A percentile compares a stretch with the other conserved stretches of the same genome.
phyloP scores from a whole-genome alignment of 148 eudicot genomes.

The Selenicereus undatus region DNA sequence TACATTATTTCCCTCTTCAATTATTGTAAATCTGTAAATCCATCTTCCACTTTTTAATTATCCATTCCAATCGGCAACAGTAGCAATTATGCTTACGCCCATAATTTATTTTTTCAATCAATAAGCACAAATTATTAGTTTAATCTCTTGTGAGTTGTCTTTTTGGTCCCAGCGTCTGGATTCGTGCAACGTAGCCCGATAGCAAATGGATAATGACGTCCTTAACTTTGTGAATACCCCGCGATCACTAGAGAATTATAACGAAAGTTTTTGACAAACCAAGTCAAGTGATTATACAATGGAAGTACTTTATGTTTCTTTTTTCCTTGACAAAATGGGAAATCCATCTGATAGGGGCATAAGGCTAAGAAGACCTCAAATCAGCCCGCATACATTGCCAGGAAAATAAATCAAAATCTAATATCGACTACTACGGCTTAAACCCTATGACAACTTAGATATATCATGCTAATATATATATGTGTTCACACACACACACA shows the following conservation, averaged over 20 bases:
- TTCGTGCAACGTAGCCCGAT: background rate
- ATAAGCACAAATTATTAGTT: background rate
- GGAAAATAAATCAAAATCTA: too few species aligned
- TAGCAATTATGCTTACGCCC: background rate
- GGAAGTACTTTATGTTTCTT: too few species aligned
- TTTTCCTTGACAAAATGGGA: too few species aligned
- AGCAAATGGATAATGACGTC: conserved; percentile 26
- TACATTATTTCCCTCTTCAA: conserved; percentile 14
- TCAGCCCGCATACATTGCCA: too few species aligned
- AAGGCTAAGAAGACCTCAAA: too few species aligned
- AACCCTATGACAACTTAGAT: too few species aligned
- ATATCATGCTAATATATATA: too few species aligned
- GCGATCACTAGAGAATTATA: background rate
- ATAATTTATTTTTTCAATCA: background rate
- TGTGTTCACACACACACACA: too few species aligned
- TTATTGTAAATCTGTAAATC: conserved; percentile 16
- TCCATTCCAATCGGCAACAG: background rate
- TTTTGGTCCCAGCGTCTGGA: background rate
- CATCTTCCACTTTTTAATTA: background rate
- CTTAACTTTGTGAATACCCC: conserved; percentile 5
- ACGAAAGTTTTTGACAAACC: too few species aligned
- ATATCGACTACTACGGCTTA: too few species aligned
- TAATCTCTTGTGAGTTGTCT: conserved; percentile 20
- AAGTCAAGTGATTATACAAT: too few species aligned
- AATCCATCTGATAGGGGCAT: too few species aligned